Evolutionary conservation across 768 basidiomycete species (phyloP), one percentile per base, ranked within the genome.

Genomic region (Xanthoconium purpureum): DNA sequence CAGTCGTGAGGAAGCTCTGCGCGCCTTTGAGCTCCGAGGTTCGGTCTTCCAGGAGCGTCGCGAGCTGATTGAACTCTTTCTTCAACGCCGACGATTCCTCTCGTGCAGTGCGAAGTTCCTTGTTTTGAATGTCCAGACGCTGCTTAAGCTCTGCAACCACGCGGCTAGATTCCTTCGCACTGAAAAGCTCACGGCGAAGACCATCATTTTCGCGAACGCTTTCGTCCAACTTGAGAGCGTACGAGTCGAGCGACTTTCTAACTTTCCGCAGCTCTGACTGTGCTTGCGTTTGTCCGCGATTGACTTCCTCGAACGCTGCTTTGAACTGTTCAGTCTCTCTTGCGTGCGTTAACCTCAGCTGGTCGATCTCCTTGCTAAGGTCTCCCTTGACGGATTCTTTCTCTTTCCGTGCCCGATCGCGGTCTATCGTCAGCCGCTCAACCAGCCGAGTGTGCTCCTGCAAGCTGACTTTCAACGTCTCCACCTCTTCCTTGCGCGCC

Each of bases 21-120:
- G 75, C 77, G 7, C 75, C 77, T 32, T 74, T 73, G 18, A 78
- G 72, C 61, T 82, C 78, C 37, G 72, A 65, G 5, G 77, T 77
- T 36, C 80, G 74, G 39, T 73, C 64, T 7, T 75, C 68, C 29
- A 82, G 63, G 24, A 80, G 57, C 11, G 64, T 55, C 42, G 17
- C 9, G 15, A 73, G 33, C 32, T 71, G 70, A 28, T 50, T 49
- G 40, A 72, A 73, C 36, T 71, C 67, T 45, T 55, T 69, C 40
- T 60, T 67, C 47, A 71, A 47, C 14, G 57, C 38, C 7, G 70
- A 68, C 3, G 70, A 71, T 32, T 70, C 70, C 12, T 71, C 63
- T 20, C 66, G 64, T 14, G 68, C 63, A 11, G 3, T 52, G 24
- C 43, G 9, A 40, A 69, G 58, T 6, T 67, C 68, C 50, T 56